Base-by-base conservation (phyloP, 352 stramenopile genomes). In the Globisporangium spinosum region DNA sequence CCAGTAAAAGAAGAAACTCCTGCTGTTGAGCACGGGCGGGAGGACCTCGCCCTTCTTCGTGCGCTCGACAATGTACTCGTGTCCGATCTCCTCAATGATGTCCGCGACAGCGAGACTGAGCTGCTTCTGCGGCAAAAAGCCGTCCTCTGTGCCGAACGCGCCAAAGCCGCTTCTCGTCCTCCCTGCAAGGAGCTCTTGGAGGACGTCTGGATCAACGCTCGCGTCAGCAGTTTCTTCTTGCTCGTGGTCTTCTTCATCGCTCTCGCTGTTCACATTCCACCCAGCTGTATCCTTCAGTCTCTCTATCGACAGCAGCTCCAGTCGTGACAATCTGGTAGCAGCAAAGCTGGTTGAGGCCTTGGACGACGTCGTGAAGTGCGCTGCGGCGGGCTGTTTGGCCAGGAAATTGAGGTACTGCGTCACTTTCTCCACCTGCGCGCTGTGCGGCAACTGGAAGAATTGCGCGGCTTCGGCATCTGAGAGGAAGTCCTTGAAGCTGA, bases 1-100 rank as follows among this genome's bases (percentile, higher is more conserved):
- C 87, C 87, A 95, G 58, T 93, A 90, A 64, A 95, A 86, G 72
- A 88, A 93, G 63, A 93, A 95, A 63, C 87, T 95, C 12, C 87
- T 77, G 64, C 85, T 92, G 65, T 93, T 95, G 29, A 95, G 79
- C 29, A 87, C 82, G 0, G 71, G 78, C 15, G 75, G 63, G 17
- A 72, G 80, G 3, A 76, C 63, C 34, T 75, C 63, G 13, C 75
- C 78, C 23, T 67, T 71, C 60, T 87, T 89, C 43, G 72, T 85
- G 22, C 72, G 73, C 68, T 95, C 85, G 34, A 93, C 73, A 20
- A 83, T 70, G 69, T 95, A 95, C 43, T 73, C 69, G 65, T 95
- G 87, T 10, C 75, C 75, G 35, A 95, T 91, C 45, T 74, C 63
- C 49, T 89, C 73, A 9, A 91, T 70, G 10, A 68, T 62, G 34